Conservation (phyloP, 2,329 filamentous ascomycete genomes). For the Diaporthe australafricana region DNA sequence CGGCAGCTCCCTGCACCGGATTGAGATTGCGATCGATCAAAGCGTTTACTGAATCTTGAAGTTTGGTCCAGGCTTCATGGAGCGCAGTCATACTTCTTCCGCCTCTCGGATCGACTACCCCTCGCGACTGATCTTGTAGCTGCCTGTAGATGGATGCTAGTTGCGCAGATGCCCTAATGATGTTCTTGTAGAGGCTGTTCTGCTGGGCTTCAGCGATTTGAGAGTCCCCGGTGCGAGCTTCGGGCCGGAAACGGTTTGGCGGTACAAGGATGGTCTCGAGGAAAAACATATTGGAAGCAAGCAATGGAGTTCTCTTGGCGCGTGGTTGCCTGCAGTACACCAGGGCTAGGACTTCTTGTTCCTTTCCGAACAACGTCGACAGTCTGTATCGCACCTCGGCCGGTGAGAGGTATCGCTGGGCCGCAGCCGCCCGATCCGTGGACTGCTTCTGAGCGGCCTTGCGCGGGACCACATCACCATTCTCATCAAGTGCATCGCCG, state of each 20-base stretch:
- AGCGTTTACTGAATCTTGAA: conserved; percentile 93
- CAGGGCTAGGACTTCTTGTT: conserved; percentile 85
- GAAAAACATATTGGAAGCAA: conserved; percentile 95
- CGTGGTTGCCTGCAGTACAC: conserved; percentile 82
- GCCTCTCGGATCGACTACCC: conserved; percentile 48
- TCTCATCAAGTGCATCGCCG: conserved; percentile 61
- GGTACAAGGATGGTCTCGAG: conserved; percentile 87
- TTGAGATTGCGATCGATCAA: conserved; percentile 92
- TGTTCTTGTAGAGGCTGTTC: conserved; percentile 87
- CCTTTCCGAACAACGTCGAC: conserved; percentile 84
- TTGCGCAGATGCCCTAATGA: conserved; percentile 79
- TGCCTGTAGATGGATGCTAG: conserved; percentile 73
- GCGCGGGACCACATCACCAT: conserved; percentile 69
- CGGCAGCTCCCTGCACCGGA: conserved; percentile 81
- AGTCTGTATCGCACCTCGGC: conserved; percentile 86
- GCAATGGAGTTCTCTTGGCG: conserved; percentile 64
- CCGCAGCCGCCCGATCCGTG: conserved; percentile 49
- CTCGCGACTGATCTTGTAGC: conserved; percentile 36
- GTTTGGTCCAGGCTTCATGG: conserved; percentile 82
- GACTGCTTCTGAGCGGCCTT: conserved; percentile 54
- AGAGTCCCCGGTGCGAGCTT: conserved; percentile 82
- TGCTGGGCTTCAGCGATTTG: conserved; percentile 89
- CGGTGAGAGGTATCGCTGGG: conserved; percentile 82
- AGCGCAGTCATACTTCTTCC: conserved; percentile 62
- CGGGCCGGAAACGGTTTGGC: conserved; percentile 90